phyloP scores from a whole-genome alignment of 1,284 basidiomycete genomes.

The Prillingera fragicola region DNA sequence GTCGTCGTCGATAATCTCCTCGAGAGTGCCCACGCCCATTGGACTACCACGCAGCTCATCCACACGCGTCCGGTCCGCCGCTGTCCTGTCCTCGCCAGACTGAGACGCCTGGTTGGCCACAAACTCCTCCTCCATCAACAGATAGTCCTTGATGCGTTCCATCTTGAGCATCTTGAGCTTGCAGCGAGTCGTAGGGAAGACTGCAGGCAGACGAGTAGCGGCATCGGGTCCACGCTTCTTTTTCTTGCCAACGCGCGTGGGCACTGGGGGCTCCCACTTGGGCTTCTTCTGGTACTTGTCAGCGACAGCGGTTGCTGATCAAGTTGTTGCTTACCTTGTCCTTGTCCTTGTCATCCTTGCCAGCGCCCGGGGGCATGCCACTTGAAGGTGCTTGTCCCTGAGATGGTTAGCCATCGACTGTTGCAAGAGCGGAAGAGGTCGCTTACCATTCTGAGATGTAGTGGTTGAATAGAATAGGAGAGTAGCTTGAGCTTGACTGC shows the following conservation, averaged over 20 bases:
- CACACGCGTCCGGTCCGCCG: conserved; percentile 87
- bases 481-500: too few species aligned
- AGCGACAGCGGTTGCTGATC: neutral
- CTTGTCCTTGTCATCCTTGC: conserved; percentile 55
- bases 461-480: too few species aligned
- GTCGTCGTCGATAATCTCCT: conserved; percentile 99
- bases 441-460: conserved; percentile 16
- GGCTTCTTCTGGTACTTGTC: conserved; percentile 52
- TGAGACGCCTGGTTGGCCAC: conserved; percentile 90
- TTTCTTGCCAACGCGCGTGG: conserved; percentile 93
- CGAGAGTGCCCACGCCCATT: conserved; percentile 94
- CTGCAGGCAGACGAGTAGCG: conserved; percentile 84
- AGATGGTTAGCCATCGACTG: neutral
- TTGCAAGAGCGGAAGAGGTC: neutral
- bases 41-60: conserved; percentile 93
- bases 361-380: conserved; percentile 47
- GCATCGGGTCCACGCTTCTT: conserved; percentile 87
- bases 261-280: conserved; percentile 98
- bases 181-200: conserved; percentile 93
- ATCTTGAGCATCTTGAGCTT: conserved; percentile 92
- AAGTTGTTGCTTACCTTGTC: conserved; percentile 50
- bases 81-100: conserved; percentile 85
- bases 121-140: conserved; percentile 96
- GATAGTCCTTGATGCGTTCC: conserved; percentile 96
- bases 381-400: conserved; percentile 78